Conservation (phyloP, 306 rosid species). For the Quercus cerris region DNA sequence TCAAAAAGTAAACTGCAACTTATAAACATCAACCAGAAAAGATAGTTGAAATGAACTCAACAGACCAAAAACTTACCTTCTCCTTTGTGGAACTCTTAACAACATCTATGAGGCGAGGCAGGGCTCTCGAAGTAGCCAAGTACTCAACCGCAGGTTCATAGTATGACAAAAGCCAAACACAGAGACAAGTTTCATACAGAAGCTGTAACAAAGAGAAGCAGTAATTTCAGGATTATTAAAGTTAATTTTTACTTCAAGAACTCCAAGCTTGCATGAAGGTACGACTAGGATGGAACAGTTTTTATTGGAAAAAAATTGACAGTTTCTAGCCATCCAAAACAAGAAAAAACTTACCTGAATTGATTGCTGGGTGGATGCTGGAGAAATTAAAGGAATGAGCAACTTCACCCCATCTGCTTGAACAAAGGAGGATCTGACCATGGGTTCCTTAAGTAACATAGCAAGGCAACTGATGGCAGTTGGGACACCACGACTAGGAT, state of each 20-base stretch:
- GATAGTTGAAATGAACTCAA: conserved; percentile 4
- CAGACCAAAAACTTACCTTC: conserved; percentile 58
- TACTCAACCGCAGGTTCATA: conserved; percentile 93
- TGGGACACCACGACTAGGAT: conserved; percentile 77
- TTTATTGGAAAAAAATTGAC: background rate
- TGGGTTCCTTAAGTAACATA: conserved; percentile 83
- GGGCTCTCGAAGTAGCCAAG: conserved; percentile 89
- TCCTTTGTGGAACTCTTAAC: conserved; percentile 96
- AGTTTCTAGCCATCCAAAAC: background rate
- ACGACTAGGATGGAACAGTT: conserved; percentile 1
- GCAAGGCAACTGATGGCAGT: conserved; percentile 83
- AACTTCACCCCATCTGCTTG: conserved; percentile 88
- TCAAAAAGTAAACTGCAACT: background rate
- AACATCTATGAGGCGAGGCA: conserved; percentile 83
- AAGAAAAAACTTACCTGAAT: conserved; percentile 65
- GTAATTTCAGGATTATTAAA: conserved; percentile 14
- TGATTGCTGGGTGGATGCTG: conserved; percentile 96
- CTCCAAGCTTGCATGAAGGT: conserved; percentile 2
- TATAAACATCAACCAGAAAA: background rate
- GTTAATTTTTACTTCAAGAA: background rate
- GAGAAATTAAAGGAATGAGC: conserved; percentile 86
- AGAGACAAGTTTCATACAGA: conserved; percentile 92
- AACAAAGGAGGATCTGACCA: conserved; percentile 85
- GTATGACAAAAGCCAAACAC: conserved; percentile 93
- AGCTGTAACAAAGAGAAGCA: conserved; percentile 57